Percentiles rank a stretch among this genome's conserved stretches.
Conservation (phyloP, 208 protist species). For the Wallacemonas sp. region DNA sequence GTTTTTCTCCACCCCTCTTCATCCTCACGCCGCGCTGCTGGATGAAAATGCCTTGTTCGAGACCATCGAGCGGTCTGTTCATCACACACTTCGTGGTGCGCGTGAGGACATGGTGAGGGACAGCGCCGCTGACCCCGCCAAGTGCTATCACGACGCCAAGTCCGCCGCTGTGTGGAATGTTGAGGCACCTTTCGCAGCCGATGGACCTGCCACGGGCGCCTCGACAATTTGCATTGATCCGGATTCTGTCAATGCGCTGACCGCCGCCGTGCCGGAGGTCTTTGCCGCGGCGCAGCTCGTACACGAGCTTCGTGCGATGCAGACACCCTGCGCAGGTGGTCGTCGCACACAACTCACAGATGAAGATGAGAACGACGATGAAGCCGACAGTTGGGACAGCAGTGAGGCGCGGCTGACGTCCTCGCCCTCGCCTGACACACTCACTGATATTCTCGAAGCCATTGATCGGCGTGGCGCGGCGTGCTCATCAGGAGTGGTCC, state of each 20-base stretch:
- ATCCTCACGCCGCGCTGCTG: background rate
- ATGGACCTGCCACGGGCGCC: background rate
- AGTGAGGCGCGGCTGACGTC: background rate
- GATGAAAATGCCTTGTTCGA: constrained; percentile 7
- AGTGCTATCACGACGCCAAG: constrained; percentile 4
- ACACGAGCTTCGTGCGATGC: background rate
- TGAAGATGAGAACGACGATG: background rate
- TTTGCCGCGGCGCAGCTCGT: background rate
- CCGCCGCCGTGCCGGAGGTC: background rate
- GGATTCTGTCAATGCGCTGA: background rate
- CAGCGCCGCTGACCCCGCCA: background rate
- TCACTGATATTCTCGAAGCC: constrained; percentile 5
- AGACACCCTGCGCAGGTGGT: background rate
- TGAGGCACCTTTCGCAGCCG: background rate
- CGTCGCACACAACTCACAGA: background rate
- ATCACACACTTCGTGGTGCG: constrained; percentile 16
- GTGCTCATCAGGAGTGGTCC: too few relatives aligned
- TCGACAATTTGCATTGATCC: background rate
- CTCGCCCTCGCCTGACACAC: constrained; percentile 7
- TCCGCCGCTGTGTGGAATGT: background rate
- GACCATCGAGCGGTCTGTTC: constrained; percentile 5
- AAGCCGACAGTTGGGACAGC: background rate
- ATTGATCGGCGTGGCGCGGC: background rate
- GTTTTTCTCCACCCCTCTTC: background rate
- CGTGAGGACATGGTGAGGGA: constrained; percentile 14